These are phyloP conservation scores for Hawksworthiomyces lignivorus DNA, from an alignment of 2,329 filamentous ascomycete species.

Conservation along the genomic window DNA sequence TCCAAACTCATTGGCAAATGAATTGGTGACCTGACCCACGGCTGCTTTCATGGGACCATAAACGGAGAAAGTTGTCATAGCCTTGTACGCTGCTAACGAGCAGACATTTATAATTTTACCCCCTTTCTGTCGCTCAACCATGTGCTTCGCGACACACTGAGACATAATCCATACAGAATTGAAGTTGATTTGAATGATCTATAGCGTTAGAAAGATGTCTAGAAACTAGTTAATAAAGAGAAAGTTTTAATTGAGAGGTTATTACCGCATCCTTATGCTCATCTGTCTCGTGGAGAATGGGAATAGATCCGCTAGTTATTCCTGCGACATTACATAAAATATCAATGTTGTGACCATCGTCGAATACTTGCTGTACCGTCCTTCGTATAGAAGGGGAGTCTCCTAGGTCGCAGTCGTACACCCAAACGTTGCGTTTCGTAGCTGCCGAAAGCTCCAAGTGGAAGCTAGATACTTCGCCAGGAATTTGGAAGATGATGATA, in stretches of 20 bases:
- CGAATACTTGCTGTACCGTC: no score
- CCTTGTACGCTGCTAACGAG: slow-evolving; percentile 13
- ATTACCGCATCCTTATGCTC: slow-evolving; percentile 13
- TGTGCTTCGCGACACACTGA: slow-evolving; percentile 10
- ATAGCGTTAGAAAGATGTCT: no score
- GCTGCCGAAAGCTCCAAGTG: not conserved
- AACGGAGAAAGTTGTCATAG: slow-evolving; percentile 14
- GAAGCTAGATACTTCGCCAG: not conserved
- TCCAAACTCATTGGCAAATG: slow-evolving; percentile 14
- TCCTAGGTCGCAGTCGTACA: slow-evolving; percentile 1
- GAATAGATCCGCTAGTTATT: slow-evolving; percentile 13
- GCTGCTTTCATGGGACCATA: slow-evolving; percentile 16
- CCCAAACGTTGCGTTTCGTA: not conserved
- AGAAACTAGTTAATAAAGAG: no score
- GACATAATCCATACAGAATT: slow-evolving; percentile 13
- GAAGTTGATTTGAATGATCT: slow-evolving; percentile 12
- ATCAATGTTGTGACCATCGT: slow-evolving; percentile 3
- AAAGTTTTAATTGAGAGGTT: no score
- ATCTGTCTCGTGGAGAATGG: slow-evolving; percentile 13
- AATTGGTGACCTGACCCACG: slow-evolving; percentile 14
- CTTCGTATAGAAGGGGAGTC: no score
- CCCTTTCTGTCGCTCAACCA: slow-evolving; percentile 10
- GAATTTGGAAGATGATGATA: slow-evolving; percentile 12
- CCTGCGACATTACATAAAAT: slow-evolving; percentile 16
- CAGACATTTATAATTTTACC: slow-evolving; percentile 17